Evolutionary conservation across 75 land plant genomes (phyloP).

Genomic region (Ceratopteris richardii): DNA sequence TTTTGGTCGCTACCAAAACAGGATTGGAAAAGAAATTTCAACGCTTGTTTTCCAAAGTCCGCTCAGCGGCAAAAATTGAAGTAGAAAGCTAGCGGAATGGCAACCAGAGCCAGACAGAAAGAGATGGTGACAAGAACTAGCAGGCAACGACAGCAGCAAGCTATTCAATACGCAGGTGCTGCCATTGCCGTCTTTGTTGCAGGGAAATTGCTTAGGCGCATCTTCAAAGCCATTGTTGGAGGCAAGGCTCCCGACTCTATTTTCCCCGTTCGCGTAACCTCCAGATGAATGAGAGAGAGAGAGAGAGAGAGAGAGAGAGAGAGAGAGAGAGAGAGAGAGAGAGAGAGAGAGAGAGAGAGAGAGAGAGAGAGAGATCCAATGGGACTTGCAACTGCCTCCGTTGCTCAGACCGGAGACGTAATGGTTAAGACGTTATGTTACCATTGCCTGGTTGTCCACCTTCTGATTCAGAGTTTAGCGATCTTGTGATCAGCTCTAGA

Average conservation of each 20-base stretch:
- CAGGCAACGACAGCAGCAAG: neutral
- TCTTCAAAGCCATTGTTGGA: neutral
- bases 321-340: conserved; percentile 2
- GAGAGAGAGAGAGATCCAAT: too few species aligned
- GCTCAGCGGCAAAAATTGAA: too few species aligned
- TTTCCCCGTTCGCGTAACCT: neutral
- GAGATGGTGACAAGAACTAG: neutral
- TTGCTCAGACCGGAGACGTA: too few species aligned
- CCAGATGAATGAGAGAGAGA: neutral
- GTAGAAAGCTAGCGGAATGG: too few species aligned
- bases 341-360: conserved; percentile 3
- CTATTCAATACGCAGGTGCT: neutral
- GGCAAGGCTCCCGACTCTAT: neutral
- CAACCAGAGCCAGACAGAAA: neutral
- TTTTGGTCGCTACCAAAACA: too few species aligned
- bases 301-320: neutral
- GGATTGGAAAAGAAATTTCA: too few species aligned
- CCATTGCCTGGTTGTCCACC: too few species aligned
- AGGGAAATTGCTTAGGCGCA: neutral
- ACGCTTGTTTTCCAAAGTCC: too few species aligned
- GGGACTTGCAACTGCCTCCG: too few species aligned
- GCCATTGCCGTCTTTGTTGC: neutral
- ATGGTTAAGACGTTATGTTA: too few species aligned
- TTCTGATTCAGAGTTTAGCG: too few species aligned
- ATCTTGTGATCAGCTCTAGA: too few species aligned